These are phyloP conservation scores for Cyberlindnera xylosilytica DNA, from an alignment of 805 yeast genomes.

Conservation along the genomic window DNA sequence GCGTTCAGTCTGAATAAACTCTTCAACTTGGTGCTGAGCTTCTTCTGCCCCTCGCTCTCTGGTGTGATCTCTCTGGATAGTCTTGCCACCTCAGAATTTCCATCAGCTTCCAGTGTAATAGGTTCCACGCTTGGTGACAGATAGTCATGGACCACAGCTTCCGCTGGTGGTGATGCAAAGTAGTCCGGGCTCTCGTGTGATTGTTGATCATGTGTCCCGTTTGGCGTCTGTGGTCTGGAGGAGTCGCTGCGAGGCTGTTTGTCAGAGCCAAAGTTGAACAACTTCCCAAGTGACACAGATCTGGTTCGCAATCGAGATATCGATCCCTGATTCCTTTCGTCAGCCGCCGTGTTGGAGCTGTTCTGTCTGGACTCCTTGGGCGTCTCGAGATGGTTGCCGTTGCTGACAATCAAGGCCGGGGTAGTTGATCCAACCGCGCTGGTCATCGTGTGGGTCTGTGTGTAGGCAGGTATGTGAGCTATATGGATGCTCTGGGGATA, in stretches of 20 bases:
- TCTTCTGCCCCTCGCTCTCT: slow-evolving; percentile 13
- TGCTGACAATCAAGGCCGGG: not conserved
- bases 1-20: slow-evolving; percentile 23
- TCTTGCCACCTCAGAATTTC: not conserved
- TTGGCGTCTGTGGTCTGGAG: slow-evolving; percentile 13
- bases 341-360: slow-evolving; percentile 2
- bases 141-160: slow-evolving; percentile 15
- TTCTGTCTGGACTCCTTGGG: slow-evolving; percentile 7
- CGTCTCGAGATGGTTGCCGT: slow-evolving; percentile 1
- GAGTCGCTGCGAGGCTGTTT: not conserved
- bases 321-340: slow-evolving; percentile 2
- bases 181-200: too few relatives aligned
- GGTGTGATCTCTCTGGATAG: not conserved
- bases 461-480: too few relatives aligned
- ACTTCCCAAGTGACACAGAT: slow-evolving; percentile 39
- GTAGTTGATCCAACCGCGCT: not conserved
- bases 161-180: slow-evolving; percentile 8
- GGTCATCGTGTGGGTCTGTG: not conserved
- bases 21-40: slow-evolving; percentile 21
- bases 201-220: too few relatives aligned
- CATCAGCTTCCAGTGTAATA: not conserved
- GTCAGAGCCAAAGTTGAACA: slow-evolving; percentile 36
- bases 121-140: slow-evolving; percentile 12
- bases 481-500: too few relatives aligned
- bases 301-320: slow-evolving; percentile 34